Base-by-base conservation (phyloP, 345 rosid species). In the Sisymbrium irio region DNA sequence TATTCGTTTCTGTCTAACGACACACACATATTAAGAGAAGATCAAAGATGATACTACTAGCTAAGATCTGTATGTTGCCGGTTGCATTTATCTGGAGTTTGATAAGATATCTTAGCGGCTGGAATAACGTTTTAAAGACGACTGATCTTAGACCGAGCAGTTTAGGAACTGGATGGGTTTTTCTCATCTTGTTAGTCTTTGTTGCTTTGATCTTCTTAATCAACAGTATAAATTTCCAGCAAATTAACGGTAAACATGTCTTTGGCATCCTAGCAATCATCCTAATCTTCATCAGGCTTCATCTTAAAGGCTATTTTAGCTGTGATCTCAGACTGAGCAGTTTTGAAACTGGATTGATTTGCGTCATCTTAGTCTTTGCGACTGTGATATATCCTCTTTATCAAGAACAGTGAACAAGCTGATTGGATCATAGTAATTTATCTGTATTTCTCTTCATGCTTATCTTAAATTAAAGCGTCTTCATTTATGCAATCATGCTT, bases 271-370 rank as follows among this genome's bases (percentile, higher is more conserved):
- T 50, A 22, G 13, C 32, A 13, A 22, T 50, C n/a, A 7, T 30
- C 32, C 56, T 22, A 50, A 22, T 50, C 15, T 50, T 50, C 32
- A 22, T 50, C 56, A 11, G 32, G 56, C 15, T 50, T 50, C 22
- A 50, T 50, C 32, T 22, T 32, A 50, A 50, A 50, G 56, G 56
- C 32, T 20, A 28, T n/a, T 8, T 36, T 15, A 18, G 35, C 22
- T 7, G 50, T 12, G 22, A n/a, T 51, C 9, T 8, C 3, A 40
- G 42, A 41, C 15, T 54, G 65, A 51, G 17, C 33, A 62, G 63
- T 45, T 30, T 72, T 30, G 76, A 69, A 72, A 53, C 45, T 14
- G 69, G 45, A 41, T 41, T 11, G 55, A 32, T 53, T 53, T 62
- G 27, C 18, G 9, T 53, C 45, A 63, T 63, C 15, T 30, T 72